Percentiles rank a stretch among this genome's conserved stretches.
Evolutionary conservation across 2,329 filamentous ascomycete genomes (phyloP).

Genomic region (Cladorrhinum sp.): DNA sequence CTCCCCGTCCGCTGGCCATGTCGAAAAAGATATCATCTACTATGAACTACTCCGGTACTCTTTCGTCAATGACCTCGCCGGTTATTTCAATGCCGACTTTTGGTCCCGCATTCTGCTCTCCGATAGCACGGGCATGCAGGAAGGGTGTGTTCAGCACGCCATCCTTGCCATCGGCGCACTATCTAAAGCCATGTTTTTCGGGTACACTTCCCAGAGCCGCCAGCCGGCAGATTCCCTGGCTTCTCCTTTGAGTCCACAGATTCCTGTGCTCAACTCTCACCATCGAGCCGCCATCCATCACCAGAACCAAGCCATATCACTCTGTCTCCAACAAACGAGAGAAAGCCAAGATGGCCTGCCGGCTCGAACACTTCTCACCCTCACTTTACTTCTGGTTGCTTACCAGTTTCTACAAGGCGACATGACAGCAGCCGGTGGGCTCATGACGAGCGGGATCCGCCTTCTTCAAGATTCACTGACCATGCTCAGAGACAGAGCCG

Average conservation of each 20-base stretch:
- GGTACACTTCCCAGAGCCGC: background rate
- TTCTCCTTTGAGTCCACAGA: too few species aligned
- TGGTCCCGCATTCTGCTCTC: conserved; percentile 26
- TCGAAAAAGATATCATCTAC: conserved; percentile 17
- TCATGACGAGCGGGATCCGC: conserved; percentile 5
- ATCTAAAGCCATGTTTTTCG: conserved; percentile 16
- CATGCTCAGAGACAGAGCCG: background rate
- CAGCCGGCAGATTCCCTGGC: too few species aligned
- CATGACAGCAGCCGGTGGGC: conserved; percentile 5
- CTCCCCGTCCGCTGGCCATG: background rate
- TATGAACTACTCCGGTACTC: conserved; percentile 26
- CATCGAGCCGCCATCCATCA: conserved; percentile 4
- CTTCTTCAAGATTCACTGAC: background rate
- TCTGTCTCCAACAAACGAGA: conserved; percentile 4
- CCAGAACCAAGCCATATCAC: conserved; percentile 10
- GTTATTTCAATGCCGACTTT: conserved; percentile 23
- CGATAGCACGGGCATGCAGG: conserved; percentile 20
- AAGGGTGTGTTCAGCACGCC: conserved; percentile 23
- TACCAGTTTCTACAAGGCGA: conserved; percentile 11
- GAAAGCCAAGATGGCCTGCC: background rate
- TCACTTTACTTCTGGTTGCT: conserved; percentile 4
- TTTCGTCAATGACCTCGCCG: conserved; percentile 22
- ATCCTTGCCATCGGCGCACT: conserved; percentile 26
- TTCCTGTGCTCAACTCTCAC: background rate
- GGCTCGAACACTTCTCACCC: conserved; percentile 1